Evolutionary conservation across 352 stramenopile genomes (phyloP).

Genomic region (Globisporangium polare): DNA sequence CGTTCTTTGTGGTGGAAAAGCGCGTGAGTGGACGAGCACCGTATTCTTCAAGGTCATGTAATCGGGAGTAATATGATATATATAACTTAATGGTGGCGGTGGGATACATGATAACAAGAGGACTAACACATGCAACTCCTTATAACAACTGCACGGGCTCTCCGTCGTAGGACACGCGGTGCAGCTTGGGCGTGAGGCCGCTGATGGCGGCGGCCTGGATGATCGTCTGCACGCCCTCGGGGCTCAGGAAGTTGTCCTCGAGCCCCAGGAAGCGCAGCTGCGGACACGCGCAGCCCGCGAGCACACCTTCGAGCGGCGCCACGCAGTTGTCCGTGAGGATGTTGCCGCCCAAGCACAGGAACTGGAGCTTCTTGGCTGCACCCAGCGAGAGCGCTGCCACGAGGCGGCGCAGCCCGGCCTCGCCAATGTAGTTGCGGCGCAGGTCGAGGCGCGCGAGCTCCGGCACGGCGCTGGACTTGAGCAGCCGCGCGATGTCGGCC

Average conservation of each 20-base stretch:
- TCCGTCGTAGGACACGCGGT: conserved; percentile 46
- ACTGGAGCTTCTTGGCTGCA: conserved; percentile 37
- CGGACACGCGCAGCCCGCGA: conserved; percentile 33
- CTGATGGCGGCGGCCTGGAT: conserved; percentile 45
- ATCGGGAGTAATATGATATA: no score
- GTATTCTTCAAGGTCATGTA: no score
- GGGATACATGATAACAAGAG: background rate
- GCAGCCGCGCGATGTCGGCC: conserved; percentile 36
- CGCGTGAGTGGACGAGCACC: no score
- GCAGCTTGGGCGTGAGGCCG: conserved; percentile 42
- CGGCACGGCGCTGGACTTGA: conserved; percentile 29
- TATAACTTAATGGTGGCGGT: conserved; percentile 1
- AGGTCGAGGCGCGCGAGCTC: conserved; percentile 52
- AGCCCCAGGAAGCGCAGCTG: conserved; percentile 66
- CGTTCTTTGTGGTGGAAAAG: no score
- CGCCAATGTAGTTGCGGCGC: conserved; percentile 69
- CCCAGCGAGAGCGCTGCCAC: conserved; percentile 27
- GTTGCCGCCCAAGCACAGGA: conserved; percentile 77
- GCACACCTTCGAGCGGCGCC: conserved; percentile 33
- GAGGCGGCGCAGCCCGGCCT: conserved; percentile 44
- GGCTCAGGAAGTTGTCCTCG: conserved; percentile 79
- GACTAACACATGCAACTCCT: background rate
- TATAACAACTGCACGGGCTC: background rate
- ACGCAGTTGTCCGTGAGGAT: conserved; percentile 81
- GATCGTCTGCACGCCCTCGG: conserved; percentile 54